Conservation (phyloP, 148 eudicot species). For the Arbutus unedo region DNA sequence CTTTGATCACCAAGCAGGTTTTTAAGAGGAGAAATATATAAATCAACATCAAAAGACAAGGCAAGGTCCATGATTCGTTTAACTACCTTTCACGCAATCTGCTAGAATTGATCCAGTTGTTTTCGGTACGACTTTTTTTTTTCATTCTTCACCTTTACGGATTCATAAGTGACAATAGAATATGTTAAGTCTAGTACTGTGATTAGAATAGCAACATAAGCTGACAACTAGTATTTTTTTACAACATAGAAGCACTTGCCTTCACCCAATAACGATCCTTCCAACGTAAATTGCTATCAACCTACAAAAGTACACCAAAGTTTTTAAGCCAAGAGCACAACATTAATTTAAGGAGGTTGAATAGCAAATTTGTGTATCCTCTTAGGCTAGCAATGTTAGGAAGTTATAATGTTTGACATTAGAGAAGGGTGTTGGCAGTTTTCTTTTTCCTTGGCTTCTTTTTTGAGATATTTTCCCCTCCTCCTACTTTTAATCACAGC, state of each 20-base stretch:
- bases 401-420: not conserved
- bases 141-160: not conserved
- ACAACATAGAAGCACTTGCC: slow-evolving; percentile 39
- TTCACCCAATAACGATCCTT: slow-evolving; percentile 99
- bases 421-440: not conserved
- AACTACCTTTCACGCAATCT: not conserved
- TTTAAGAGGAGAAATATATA: not conserved
- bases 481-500: not conserved
- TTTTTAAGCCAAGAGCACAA: not conserved
- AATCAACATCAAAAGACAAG: not conserved
- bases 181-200: not conserved
- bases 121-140: not conserved
- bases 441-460: not conserved
- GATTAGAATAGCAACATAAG: not conserved
- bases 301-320: slow-evolving; percentile 43
- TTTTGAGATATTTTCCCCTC: too few relatives aligned
- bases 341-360: not conserved
- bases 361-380: not conserved
- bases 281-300: slow-evolving; percentile 58
- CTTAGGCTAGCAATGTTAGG: not conserved
- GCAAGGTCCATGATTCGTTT: not conserved
- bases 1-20: not conserved
- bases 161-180: not conserved
- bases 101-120: not conserved
- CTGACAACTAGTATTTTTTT: not conserved